Conservation (phyloP, 768 basidiomycete species). For the Mycena pura region DNA sequence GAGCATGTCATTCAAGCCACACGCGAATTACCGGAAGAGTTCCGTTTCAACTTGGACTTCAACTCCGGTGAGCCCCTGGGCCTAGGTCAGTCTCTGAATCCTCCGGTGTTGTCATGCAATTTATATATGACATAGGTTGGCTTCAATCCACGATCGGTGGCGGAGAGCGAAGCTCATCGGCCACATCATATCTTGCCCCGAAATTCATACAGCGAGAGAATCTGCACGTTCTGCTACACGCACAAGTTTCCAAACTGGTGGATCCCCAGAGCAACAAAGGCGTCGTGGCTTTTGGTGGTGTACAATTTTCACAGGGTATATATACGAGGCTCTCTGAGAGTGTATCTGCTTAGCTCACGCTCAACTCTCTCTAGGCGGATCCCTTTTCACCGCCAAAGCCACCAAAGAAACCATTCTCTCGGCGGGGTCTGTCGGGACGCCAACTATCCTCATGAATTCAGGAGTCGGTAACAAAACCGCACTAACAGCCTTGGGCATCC, state of each 20-base stretch:
- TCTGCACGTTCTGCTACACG: slow-evolving; percentile 30
- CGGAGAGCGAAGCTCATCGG: slow-evolving; percentile 31
- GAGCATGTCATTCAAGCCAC: slow-evolving; percentile 31
- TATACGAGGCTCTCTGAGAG: not conserved
- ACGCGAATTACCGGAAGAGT: slow-evolving; percentile 29
- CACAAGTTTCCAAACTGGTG: slow-evolving; percentile 19
- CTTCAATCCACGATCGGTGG: slow-evolving; percentile 27
- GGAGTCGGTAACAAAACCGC: too few species aligned
- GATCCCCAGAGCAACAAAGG: not conserved
- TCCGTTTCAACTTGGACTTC: slow-evolving; percentile 40
- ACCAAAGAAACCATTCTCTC: too few species aligned
- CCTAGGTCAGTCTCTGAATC: slow-evolving; percentile 35
- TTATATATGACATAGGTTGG: slow-evolving; percentile 35
- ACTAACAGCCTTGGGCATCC: too few species aligned
- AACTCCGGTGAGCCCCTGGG: slow-evolving; percentile 40
- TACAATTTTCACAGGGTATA: not conserved
- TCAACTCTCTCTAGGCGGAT: not conserved
- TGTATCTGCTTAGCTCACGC: not conserved
- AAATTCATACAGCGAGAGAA: slow-evolving; percentile 30
- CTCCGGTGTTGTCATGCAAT: slow-evolving; percentile 29
- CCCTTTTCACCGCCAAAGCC: not conserved
- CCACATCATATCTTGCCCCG: slow-evolving; percentile 32
- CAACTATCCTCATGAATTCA: too few species aligned
- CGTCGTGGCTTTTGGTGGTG: not conserved
- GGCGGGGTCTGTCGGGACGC: too few species aligned